Base-by-base conservation (phyloP, 2,329 filamentous ascomycete genomes). In the Claviceps cyperi region DNA sequence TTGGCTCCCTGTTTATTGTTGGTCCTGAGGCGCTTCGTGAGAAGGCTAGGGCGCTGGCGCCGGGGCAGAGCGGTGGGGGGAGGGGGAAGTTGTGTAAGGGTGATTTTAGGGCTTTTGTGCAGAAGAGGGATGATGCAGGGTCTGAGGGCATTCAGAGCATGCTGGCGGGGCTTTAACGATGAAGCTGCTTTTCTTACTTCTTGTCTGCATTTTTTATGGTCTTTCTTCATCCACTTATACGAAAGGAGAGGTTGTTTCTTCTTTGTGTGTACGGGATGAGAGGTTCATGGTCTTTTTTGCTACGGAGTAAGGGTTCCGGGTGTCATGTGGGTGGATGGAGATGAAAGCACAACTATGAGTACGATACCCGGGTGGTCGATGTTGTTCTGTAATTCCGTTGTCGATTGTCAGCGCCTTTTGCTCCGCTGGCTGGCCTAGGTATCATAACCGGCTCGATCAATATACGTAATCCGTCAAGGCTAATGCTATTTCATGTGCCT, bases 1-100 rank as follows among this genome's bases (percentile, higher is more conserved):
- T 98, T 52, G 91, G 90, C 11, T 96, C 90, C 61, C 69, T 98
- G 49, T 98, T 98, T 64, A 94, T 98, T 55, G 87, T 98, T 60
- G 87, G 88, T 2, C 80, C 83, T 11, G 85, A 90, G 65, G 85
- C 85, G 37, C 69, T 90, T 53, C 73, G 80, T 47, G 85, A 90
- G 66, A 76, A 84, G 58, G 76, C 81, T 49, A 72, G 83, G 51
- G 80, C 77, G 52, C 66, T 84, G 52, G 72, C 62, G 54, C 65
- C 64, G 51, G 71, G 60, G 48, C 65, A 57, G 51, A 64, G 60
- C 47, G 67, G 64, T 37, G 68, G 60, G 72, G 72, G 43, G 6
- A 19, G 43, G 22, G 78, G 73, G 61, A 80, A 75, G 64, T 66
- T 79, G 60, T 73, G 69, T 53, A 85, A 81, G 71, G 73, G 78